These are phyloP conservation scores for Isabelozyma pseudorhagii DNA, from an alignment of 805 yeast species.

Conservation along the genomic window DNA sequence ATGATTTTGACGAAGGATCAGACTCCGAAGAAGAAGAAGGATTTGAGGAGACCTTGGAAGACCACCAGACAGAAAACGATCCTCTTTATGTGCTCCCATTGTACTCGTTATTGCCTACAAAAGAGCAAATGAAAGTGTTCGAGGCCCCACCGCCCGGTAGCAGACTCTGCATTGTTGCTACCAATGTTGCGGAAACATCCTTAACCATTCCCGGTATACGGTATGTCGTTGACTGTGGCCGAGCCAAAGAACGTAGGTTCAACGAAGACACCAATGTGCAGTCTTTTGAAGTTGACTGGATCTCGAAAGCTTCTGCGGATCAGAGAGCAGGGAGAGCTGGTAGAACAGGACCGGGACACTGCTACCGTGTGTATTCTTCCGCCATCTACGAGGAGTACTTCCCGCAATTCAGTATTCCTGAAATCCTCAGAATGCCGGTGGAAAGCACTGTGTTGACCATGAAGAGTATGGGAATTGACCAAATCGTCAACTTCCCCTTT, in stretches of 20 bases:
- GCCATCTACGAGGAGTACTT: constrained; percentile 90
- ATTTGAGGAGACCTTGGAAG: constrained; percentile 68
- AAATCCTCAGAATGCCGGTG: constrained; percentile 90
- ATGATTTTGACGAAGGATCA: constrained; percentile 46
- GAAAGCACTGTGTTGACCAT: constrained; percentile 93
- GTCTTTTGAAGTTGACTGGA: constrained; percentile 87
- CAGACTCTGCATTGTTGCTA: constrained; percentile 88
- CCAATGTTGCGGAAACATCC: constrained; percentile 97
- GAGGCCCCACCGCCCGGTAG: constrained; percentile 80
- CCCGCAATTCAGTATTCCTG: constrained; percentile 80
- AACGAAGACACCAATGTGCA: constrained; percentile 88
- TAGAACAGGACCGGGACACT: constrained; percentile 98
- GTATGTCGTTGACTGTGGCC: constrained; percentile 93
- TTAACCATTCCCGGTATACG: constrained; percentile 93
- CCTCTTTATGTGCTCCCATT: constrained; percentile 90
- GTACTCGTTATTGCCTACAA: constrained; percentile 90
- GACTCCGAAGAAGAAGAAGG: constrained; percentile 62
- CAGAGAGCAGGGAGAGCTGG: constrained; percentile 98
- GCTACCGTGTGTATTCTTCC: constrained; percentile 87
- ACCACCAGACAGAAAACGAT: constrained; percentile 65
- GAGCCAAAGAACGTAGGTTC: constrained; percentile 83
- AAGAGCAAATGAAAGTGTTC: constrained; percentile 91
- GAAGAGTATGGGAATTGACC: constrained; percentile 97
- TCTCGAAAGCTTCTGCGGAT: constrained; percentile 91
- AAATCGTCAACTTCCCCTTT: constrained; percentile 88